Evolutionary conservation across 768 basidiomycete species (phyloP).

Genomic region (Tulasnella sp.): DNA sequence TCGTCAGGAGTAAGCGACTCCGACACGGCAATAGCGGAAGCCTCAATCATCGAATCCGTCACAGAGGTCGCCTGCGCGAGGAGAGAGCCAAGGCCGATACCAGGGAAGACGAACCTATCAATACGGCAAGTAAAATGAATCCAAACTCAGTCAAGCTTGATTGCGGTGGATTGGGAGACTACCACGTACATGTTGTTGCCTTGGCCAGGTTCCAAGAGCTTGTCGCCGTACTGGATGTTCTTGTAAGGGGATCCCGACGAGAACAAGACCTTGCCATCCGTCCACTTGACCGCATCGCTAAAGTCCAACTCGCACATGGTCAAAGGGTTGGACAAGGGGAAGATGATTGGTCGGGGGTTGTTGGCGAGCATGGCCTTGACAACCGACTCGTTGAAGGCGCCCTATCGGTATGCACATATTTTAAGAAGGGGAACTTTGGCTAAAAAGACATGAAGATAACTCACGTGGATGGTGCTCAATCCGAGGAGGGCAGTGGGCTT

Average conservation of each 20-base stretch:
- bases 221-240: slow-evolving; percentile 44
- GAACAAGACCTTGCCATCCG: slow-evolving; percentile 46
- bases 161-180: slow-evolving; percentile 48
- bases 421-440: not conserved
- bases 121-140: not conserved
- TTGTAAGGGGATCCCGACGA: slow-evolving; percentile 85
- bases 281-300: slow-evolving; percentile 54
- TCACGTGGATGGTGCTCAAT: slow-evolving; percentile 69
- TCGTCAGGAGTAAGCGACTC: slow-evolving; percentile 64
- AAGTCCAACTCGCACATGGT: slow-evolving; percentile 74
- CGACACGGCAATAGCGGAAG: slow-evolving; percentile 70
- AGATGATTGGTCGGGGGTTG: slow-evolving; percentile 80
- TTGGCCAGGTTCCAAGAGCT: slow-evolving; percentile 64
- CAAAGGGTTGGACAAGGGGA: slow-evolving; percentile 86
- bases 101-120: slow-evolving; percentile 24
- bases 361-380: slow-evolving; percentile 66
- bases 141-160: slow-evolving; percentile 18
- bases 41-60: slow-evolving; percentile 84
- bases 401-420: slow-evolving; percentile 28
- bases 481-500: slow-evolving; percentile 84
- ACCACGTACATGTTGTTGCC: slow-evolving; percentile 96
- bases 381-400: slow-evolving; percentile 63
- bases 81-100: slow-evolving; percentile 72
- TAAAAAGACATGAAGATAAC: slow-evolving; percentile 16
- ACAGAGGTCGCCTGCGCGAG: slow-evolving; percentile 56